Conservation (phyloP, 2,329 filamentous ascomycete genomes). For the Verticillium dahliae region DNA sequence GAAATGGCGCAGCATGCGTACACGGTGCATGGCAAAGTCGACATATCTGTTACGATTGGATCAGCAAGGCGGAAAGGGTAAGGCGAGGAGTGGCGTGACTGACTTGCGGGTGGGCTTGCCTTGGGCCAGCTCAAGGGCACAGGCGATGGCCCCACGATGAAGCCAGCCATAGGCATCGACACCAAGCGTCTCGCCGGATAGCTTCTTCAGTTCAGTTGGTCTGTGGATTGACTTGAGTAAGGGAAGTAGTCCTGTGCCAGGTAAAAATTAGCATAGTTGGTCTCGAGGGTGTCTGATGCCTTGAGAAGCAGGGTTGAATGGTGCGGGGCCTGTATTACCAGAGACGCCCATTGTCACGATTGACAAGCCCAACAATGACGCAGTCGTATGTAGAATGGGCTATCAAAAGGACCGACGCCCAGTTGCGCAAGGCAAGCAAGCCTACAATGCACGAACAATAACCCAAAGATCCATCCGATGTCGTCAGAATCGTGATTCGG, state of each 20-base stretch:
- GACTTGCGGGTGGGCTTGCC: constrained; percentile 84
- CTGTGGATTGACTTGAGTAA: constrained; percentile 95
- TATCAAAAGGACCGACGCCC: neutral
- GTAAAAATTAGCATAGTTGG: neutral
- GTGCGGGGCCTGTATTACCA: constrained; percentile 3
- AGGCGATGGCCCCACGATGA: constrained; percentile 84
- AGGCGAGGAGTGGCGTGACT: constrained; percentile 18
- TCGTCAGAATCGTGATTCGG: neutral
- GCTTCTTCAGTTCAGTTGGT: constrained; percentile 79
- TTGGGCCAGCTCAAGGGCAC: constrained; percentile 83
- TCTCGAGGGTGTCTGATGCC: neutral
- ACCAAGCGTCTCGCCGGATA: constrained; percentile 80
- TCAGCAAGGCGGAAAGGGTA: neutral
- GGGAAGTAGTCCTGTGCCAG: constrained; percentile 69
- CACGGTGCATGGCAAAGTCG: constrained; percentile 81
- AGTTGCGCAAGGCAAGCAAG: neutral
- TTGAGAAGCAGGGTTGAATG: neutral
- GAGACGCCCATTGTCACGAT: constrained; percentile 13
- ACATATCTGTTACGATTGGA: constrained; percentile 58
- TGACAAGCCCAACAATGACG: neutral
- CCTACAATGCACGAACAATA: neutral
- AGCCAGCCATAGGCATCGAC: constrained; percentile 98
- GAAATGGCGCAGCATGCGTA: constrained; percentile 90
- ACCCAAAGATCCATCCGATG: neutral
- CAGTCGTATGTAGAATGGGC: neutral